A percentile compares a stretch with the other conserved stretches of the same genome.
These are phyloP conservation scores for Trametes elegans DNA, from an alignment of 768 basidiomycete species.

Conservation along the genomic window DNA sequence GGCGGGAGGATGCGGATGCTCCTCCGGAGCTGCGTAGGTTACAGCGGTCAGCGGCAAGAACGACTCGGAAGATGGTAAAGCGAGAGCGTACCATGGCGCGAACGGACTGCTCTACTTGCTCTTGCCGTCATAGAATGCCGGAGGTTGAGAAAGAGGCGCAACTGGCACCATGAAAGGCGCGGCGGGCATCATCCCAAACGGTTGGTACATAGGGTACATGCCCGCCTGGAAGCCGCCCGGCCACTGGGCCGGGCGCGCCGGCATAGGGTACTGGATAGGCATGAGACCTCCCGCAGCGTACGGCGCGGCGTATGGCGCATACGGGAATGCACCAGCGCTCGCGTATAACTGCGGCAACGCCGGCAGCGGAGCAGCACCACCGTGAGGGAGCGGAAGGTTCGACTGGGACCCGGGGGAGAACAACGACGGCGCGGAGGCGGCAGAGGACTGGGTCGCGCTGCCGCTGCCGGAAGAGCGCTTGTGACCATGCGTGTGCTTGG, in stretches of 20 bases:
- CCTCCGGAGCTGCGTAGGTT: neutral
- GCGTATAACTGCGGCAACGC: neutral
- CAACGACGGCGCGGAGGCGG: neutral
- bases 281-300: conserved; percentile 2
- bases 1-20: neutral
- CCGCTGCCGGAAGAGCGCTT: conserved; percentile 23
- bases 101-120: conserved; percentile 7
- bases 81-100: conserved; percentile 6
- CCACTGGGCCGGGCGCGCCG: conserved; percentile 10
- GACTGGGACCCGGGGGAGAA: conserved; percentile 6
- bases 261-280: conserved; percentile 17
- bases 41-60: neutral
- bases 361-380: neutral
- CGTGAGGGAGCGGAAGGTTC: neutral
- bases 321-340: neutral
- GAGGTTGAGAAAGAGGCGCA: conserved; percentile 4
- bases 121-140: conserved; percentile 12
- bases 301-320: conserved; percentile 4
- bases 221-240: conserved; percentile 18
- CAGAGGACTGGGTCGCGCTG: neutral
- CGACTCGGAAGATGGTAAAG: neutral
- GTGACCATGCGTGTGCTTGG: conserved; percentile 15
- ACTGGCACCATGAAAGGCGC: conserved; percentile 16
- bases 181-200: conserved; percentile 9
- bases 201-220: conserved; percentile 13